Percentiles rank a stretch among this genome's conserved stretches.
Evolutionary conservation across 2,329 filamentous ascomycete genomes (phyloP).

Genomic region (Aspergillus glaucus): DNA sequence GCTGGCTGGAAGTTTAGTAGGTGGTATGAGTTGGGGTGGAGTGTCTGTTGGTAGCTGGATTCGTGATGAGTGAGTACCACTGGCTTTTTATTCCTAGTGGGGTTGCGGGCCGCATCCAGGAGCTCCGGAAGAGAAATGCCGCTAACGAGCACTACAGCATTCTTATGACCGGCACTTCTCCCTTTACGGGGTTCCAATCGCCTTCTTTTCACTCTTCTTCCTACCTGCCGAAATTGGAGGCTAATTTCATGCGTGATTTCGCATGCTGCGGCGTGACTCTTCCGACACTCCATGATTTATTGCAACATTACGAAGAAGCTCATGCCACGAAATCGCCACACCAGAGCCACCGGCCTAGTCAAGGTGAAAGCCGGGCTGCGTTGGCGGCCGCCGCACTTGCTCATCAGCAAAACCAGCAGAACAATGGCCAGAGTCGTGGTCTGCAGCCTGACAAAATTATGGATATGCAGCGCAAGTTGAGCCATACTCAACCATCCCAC

Average conservation of each 20-base stretch:
- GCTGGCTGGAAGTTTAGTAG: slow-evolving; percentile 56
- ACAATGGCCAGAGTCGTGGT: slow-evolving; percentile 29
- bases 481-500: slow-evolving; percentile 25
- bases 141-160: slow-evolving; percentile 54
- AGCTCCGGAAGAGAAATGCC: neutral
- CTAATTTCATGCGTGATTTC: slow-evolving; percentile 96
- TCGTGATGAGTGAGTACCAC: slow-evolving; percentile 82
- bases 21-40: slow-evolving; percentile 94
- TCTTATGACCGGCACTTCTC: slow-evolving; percentile 94
- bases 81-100: slow-evolving; percentile 1
- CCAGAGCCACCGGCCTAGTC: slow-evolving; percentile 43
- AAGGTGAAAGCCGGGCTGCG: slow-evolving; percentile 47
- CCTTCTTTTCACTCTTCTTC: slow-evolving; percentile 95
- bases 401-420: slow-evolving; percentile 46
- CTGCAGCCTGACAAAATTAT: slow-evolving; percentile 28
- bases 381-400: slow-evolving; percentile 42
- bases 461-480: slow-evolving; percentile 34
- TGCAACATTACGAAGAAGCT: slow-evolving; percentile 94
- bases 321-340: slow-evolving; percentile 66
- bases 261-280: slow-evolving; percentile 86
- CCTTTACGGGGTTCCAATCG: slow-evolving; percentile 72
- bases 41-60: slow-evolving; percentile 96
- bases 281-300: slow-evolving; percentile 84
- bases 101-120: slow-evolving; percentile 12
- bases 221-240: slow-evolving; percentile 91